Conservation (phyloP, 2,329 filamentous ascomycete species). For the Drechslerella dactyloides region DNA sequence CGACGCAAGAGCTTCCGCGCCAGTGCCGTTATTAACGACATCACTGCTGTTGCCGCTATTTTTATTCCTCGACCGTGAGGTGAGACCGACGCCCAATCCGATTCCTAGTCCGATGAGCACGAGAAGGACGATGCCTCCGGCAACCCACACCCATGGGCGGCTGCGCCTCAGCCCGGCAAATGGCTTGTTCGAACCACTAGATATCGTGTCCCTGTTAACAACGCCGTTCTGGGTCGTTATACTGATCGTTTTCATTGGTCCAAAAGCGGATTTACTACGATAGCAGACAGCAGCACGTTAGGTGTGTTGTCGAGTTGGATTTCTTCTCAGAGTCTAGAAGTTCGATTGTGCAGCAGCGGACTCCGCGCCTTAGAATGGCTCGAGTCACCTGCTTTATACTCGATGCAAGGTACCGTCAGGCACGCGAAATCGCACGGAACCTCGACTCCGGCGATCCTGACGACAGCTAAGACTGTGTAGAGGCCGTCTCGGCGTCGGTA, state of each 20-base stretch:
- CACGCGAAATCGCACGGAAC: constrained; percentile 27
- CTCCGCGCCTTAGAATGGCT: neutral
- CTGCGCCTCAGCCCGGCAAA: constrained; percentile 24
- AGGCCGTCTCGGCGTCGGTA: neutral
- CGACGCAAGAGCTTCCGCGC: neutral
- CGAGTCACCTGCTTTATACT: constrained; percentile 2
- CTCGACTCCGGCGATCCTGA: constrained; percentile 10
- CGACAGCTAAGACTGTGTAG: neutral
- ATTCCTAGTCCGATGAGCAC: constrained; percentile 19
- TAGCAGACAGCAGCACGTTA: neutral
- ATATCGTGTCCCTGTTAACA: constrained; percentile 35
- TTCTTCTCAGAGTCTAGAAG: neutral
- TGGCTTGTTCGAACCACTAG: constrained; percentile 18
- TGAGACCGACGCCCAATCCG: constrained; percentile 36
- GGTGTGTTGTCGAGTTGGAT: constrained; percentile 41
- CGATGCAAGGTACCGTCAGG: constrained; percentile 18
- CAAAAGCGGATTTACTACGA: constrained; percentile 4
- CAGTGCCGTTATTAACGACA: neutral
- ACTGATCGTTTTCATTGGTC: constrained; percentile 20
- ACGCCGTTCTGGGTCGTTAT: constrained; percentile 37
- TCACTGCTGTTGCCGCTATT: neutral
- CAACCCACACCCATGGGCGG: constrained; percentile 19
- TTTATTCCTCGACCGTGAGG: constrained; percentile 6
- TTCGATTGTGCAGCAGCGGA: constrained; percentile 7
- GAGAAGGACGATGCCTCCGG: constrained; percentile 11